Conservation (phyloP, 805 yeast genomes). For the Hanseniaspora singularis region DNA sequence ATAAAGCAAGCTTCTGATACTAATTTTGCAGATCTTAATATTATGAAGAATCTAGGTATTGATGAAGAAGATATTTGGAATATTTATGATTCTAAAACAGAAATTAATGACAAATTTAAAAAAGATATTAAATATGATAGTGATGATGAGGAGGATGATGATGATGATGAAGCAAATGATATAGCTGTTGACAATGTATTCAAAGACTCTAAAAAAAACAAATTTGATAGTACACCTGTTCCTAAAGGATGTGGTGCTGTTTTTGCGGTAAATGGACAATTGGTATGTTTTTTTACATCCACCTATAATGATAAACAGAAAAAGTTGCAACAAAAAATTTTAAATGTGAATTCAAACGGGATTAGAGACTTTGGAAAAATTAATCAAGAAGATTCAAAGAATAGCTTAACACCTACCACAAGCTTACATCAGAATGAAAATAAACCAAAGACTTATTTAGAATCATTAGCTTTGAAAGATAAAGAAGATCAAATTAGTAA, state of each 20-base stretch:
- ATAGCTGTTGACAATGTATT: conserved; percentile 20
- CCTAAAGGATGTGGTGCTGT: conserved; percentile 90
- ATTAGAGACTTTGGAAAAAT: conserved; percentile 25
- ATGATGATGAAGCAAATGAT: conserved; percentile 34
- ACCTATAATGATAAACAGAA: conserved; percentile 32
- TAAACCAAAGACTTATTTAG: conserved; percentile 29
- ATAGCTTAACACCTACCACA: conserved; percentile 12
- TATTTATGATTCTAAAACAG: background rate
- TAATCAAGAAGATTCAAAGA: conserved; percentile 13
- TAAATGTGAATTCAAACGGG: conserved; percentile 22
- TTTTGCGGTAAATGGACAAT: conserved; percentile 68
- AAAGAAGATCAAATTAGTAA: conserved; percentile 15
- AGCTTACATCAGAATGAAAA: conserved; percentile 6
- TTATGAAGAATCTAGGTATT: conserved; percentile 30
- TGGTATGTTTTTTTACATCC: conserved; percentile 70
- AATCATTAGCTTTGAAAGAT: conserved; percentile 20
- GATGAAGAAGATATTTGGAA: conserved; percentile 25
- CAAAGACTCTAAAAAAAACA: conserved; percentile 18
- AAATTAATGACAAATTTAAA: background rate
- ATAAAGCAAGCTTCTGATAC: background rate
- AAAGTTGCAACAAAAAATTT: conserved; percentile 22
- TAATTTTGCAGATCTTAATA: conserved; percentile 32
- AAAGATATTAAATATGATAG: conserved; percentile 21
- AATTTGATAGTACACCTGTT: conserved; percentile 71
- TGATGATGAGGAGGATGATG: conserved; percentile 28